A percentile compares a stretch with the other conserved stretches of the same genome.
phyloP scores from a whole-genome alignment of 495 filamentous ascomycete genomes.

The Sporormia fimetaria region DNA sequence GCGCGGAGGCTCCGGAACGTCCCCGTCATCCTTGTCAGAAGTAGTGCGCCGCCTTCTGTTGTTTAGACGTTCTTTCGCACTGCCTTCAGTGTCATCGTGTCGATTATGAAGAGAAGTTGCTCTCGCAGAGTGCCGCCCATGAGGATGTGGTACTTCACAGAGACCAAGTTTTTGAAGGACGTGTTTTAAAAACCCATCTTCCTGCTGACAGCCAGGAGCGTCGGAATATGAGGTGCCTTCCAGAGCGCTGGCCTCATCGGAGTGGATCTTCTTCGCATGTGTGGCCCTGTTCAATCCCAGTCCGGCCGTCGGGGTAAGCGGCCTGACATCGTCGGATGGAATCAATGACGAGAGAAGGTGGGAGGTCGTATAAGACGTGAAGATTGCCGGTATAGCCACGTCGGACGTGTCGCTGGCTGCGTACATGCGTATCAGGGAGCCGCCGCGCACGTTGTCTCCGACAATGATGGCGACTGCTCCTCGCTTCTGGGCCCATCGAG shows the following conservation, averaged over 20 bases:
- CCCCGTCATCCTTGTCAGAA: constrained; percentile 6
- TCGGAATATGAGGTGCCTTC: no score
- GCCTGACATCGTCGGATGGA: constrained; percentile 55
- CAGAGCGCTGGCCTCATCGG: constrained; percentile 30
- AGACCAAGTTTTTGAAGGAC: no score
- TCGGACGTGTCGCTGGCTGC: constrained; percentile 90
- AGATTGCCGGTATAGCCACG: constrained; percentile 83
- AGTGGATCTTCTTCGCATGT: no score
- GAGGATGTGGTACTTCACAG: no score
- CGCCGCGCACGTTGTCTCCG: constrained; percentile 81
- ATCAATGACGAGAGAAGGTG: constrained; percentile 85
- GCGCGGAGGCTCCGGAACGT: constrained; percentile 24
- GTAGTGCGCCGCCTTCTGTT: no score
- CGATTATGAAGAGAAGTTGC: no score
- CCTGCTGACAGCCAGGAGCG: no score
- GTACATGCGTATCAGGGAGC: constrained; percentile 88
- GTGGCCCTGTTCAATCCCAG: no score
- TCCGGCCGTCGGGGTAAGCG: constrained; percentile 38
- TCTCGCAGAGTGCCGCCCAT: no score
- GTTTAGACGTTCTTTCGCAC: no score
- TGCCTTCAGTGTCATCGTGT: no score
- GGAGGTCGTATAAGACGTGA: constrained; percentile 90
- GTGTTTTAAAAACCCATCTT: no score
- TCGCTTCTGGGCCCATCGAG: constrained; percentile 87
- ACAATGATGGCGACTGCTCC: constrained; percentile 86